Percentiles rank a stretch among this genome's conserved stretches.
Conservation (phyloP, 202 grass and related monocot genomes). For the Cymbopogon flexuosus region DNA sequence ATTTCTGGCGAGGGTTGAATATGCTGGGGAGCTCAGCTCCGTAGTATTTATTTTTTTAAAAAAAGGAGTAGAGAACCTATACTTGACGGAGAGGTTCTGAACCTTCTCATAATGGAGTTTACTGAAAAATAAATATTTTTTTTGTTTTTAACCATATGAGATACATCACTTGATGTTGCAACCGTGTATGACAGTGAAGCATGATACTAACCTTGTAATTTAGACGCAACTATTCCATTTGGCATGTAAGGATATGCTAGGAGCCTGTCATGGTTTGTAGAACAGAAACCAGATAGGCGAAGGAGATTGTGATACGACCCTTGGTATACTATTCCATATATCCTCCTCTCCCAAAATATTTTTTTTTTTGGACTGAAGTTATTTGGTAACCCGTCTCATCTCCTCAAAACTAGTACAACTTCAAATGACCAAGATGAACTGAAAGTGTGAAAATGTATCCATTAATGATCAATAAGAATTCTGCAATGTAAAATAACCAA, state of each 20-base stretch:
- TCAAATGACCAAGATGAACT: conserved; percentile 65
- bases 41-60: too few relatives aligned
- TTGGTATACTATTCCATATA: conserved; percentile 66
- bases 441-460: conserved; percentile 9
- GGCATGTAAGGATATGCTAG: conserved; percentile 79
- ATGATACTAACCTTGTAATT: conserved; percentile 49
- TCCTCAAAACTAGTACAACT: conserved; percentile 65
- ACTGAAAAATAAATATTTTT: too few relatives aligned
- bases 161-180: background rate
- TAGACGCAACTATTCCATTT: conserved; percentile 55
- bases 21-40: too few relatives aligned
- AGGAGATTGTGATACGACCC: conserved; percentile 52
- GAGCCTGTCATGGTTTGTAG: conserved; percentile 53
- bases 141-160: too few relatives aligned
- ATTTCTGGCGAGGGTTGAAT: too few relatives aligned
- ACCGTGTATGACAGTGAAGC: conserved; percentile 9
- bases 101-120: too few relatives aligned
- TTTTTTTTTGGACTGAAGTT: conserved; percentile 35
- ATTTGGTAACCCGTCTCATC: conserved; percentile 53
- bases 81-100: too few relatives aligned
- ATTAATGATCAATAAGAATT: background rate
- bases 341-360: background rate
- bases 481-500: background rate
- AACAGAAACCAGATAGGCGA: conserved; percentile 55
- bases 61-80: too few relatives aligned